Evolutionary conservation across 345 rosid species (phyloP).

Genomic region (Brassica nigra): DNA sequence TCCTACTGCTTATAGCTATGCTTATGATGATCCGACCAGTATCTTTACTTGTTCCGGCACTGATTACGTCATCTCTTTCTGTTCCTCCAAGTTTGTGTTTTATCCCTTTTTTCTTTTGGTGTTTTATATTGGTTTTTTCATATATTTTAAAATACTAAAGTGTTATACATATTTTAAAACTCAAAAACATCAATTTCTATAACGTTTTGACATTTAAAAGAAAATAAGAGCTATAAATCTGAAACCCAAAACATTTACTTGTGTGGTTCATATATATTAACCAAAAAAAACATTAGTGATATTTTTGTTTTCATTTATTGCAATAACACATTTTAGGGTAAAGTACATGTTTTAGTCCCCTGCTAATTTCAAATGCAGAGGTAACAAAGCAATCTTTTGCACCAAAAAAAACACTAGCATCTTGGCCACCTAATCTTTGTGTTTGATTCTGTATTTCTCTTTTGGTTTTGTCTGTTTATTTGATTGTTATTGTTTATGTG

Average conservation of each 20-base stretch:
- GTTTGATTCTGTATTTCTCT: too few species aligned
- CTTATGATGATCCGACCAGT: constrained; percentile 86
- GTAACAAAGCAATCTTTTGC: background rate
- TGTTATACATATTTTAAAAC: too few species aligned
- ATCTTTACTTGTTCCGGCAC: constrained; percentile 68
- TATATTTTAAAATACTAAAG: too few species aligned
- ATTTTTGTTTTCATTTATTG: too few species aligned
- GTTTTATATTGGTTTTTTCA: background rate
- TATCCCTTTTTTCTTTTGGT: background rate
- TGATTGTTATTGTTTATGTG: background rate
- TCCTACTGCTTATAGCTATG: constrained; percentile 84
- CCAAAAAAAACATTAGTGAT: too few species aligned
- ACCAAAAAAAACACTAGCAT: too few species aligned
- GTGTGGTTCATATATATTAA: background rate
- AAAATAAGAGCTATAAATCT: background rate
- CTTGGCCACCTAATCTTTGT: too few species aligned
- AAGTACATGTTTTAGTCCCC: background rate
- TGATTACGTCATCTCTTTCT: constrained; percentile 76
- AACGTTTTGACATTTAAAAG: background rate
- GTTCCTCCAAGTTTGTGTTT: constrained; percentile 55
- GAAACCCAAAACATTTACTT: background rate
- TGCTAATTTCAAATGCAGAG: background rate
- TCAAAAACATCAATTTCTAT: background rate
- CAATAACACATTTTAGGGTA: background rate
- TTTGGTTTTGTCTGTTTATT: background rate